phyloP scores from a whole-genome alignment of 1,284 basidiomycete species.

The Cutaneotrichosporon sp. region DNA sequence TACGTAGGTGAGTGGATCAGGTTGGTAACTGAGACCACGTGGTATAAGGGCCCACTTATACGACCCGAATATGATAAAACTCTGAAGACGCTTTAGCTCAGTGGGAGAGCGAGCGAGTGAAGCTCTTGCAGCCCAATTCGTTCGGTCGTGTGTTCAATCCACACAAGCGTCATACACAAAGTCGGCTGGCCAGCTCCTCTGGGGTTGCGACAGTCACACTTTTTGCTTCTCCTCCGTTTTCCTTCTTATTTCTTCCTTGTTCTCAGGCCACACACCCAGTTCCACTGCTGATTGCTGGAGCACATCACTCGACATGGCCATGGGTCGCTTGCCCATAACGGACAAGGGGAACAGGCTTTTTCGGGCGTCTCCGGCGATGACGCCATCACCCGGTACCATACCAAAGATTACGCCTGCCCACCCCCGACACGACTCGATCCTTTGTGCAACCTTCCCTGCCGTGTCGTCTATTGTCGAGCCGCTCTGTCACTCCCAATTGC shows the following conservation, averaged over 20 bases:
- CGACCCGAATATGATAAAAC: not conserved
- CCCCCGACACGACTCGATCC: not conserved
- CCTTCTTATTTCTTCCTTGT: too few relatives aligned
- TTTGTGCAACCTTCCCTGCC: not conserved
- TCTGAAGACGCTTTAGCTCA: slow-evolving; percentile 1
- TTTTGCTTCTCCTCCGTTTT: too few relatives aligned
- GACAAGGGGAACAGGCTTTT: too few relatives aligned
- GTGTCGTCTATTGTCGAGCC: not conserved
- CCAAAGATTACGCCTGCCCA: not conserved
- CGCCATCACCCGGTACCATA: not conserved
- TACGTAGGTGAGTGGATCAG: too few relatives aligned
- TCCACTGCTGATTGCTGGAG: too few relatives aligned
- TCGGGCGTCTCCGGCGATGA: not conserved
- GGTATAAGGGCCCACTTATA: too few relatives aligned
- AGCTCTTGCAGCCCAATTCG: slow-evolving; percentile 1
- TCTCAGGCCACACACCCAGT: too few relatives aligned
- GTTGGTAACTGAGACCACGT: too few relatives aligned
- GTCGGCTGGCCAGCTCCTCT: not conserved
- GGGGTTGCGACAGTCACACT: not conserved
- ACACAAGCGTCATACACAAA: slow-evolving; percentile 3
- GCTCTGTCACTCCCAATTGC: not conserved
- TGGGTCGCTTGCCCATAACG: too few relatives aligned
- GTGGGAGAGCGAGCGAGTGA: slow-evolving; percentile 8
- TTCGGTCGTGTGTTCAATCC: slow-evolving; percentile 9
- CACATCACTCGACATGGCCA: too few relatives aligned